Conservation (phyloP, 78 protist genomes). For the Dictyostelium capitatum region DNA sequence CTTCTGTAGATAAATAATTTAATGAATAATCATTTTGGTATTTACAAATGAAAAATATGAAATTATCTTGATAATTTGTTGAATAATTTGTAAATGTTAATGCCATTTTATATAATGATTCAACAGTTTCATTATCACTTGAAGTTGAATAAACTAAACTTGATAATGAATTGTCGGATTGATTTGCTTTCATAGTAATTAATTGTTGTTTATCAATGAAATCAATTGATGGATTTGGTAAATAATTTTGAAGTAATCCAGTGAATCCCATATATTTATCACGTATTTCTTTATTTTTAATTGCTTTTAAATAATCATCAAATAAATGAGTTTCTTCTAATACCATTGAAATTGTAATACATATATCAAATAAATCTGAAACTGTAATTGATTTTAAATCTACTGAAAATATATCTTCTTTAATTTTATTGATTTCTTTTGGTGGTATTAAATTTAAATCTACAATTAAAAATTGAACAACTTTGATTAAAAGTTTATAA, state of each 20-base stretch:
- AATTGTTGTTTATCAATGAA: background rate
- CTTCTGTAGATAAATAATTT: too few species aligned
- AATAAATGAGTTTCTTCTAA: background rate
- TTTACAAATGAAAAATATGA: background rate
- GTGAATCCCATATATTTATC: background rate
- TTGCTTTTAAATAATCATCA: background rate
- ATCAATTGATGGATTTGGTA: background rate
- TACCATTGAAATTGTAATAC: background rate
- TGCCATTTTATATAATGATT: background rate
- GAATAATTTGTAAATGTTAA: background rate
- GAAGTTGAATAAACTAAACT: background rate
- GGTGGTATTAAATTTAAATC: constrained; percentile 15
- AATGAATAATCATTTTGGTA: background rate
- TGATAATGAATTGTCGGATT: too few species aligned
- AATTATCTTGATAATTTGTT: background rate
- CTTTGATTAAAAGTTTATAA: background rate
- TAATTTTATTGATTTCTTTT: background rate
- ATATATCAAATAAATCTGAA: background rate
- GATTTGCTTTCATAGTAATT: background rate
- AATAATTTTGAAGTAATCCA: background rate
- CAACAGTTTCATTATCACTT: background rate
- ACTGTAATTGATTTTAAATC: background rate
- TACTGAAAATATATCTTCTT: background rate
- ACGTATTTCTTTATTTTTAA: background rate
- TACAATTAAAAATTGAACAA: background rate